Evolutionary conservation across 2,329 filamentous ascomycete species (phyloP).

Genomic region (Arachnopeziza araneosa): DNA sequence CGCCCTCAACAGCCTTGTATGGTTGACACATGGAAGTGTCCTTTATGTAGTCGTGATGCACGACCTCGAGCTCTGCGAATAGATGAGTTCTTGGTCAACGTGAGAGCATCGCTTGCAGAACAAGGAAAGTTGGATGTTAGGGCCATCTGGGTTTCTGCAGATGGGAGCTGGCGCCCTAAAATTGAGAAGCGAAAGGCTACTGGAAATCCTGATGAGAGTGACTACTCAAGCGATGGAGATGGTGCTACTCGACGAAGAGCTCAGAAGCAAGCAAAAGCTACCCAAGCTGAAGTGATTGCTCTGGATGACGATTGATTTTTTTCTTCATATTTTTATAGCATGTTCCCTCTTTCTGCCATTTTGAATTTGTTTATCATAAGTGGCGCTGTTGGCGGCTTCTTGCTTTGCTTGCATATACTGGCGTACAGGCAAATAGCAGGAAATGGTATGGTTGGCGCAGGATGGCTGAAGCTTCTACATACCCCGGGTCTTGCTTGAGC

Average conservation of each 20-base stretch:
- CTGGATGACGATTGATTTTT: conserved; percentile 23
- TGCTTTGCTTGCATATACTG: background rate
- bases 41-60: conserved; percentile 73
- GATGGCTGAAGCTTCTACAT: background rate
- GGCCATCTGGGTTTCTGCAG: conserved; percentile 55
- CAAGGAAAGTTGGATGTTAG: conserved; percentile 46
- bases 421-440: background rate
- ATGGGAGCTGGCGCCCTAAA: conserved; percentile 61
- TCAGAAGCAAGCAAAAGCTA: conserved; percentile 4
- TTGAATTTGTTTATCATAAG: background rate
- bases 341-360: background rate
- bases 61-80: conserved; percentile 65
- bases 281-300: conserved; percentile 23
- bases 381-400: background rate
- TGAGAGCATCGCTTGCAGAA: conserved; percentile 50
- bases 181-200: conserved; percentile 25
- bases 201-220: conserved; percentile 20
- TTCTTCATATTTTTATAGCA: background rate
- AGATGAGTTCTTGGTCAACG: conserved; percentile 66
- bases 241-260: background rate
- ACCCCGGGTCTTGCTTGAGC: background rate
- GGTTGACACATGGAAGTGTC: conserved; percentile 78
- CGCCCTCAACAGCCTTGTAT: conserved; percentile 47
- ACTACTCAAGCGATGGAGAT: conserved; percentile 13
- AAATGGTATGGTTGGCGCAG: background rate